phyloP scores from a whole-genome alignment of 176 grass and related monocot genomes.

The Oryza brachyantha region DNA sequence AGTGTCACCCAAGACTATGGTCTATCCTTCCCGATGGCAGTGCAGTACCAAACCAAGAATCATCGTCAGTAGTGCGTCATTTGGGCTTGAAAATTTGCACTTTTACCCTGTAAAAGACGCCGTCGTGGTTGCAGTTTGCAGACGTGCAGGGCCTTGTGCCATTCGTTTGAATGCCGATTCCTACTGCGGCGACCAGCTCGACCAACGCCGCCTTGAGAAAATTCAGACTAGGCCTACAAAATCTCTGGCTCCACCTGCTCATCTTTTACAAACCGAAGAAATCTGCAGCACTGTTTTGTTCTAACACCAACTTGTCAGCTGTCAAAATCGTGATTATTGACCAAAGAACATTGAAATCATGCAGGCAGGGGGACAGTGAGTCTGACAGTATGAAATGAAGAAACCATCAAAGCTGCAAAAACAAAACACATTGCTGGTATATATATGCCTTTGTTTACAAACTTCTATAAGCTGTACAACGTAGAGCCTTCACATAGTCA shows the following conservation, averaged over 20 bases:
- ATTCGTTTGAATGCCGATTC: not conserved
- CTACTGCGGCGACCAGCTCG: not conserved
- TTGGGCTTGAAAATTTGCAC: not conserved
- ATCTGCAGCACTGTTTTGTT: not conserved
- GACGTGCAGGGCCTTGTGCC: too few relatives aligned
- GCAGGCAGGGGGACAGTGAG: not conserved
- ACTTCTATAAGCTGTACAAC: not conserved
- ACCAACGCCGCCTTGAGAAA: not conserved
- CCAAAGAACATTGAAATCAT: not conserved
- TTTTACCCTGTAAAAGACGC: not conserved
- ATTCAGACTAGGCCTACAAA: not conserved
- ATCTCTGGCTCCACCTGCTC: not conserved
- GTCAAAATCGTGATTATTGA: slow-evolving; percentile 14
- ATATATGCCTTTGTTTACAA: not conserved
- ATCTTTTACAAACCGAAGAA: too few relatives aligned
- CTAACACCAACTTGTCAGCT: not conserved
- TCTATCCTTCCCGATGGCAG: not conserved
- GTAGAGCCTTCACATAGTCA: slow-evolving; percentile 16
- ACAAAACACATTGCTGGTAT: too few relatives aligned
- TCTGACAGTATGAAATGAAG: slow-evolving; percentile 11
- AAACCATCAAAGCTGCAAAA: not conserved
- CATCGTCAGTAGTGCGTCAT: not conserved
- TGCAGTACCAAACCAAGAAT: not conserved
- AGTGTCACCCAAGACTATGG: not conserved
- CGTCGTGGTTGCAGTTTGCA: not conserved